Conservation (phyloP, 768 basidiomycete genomes). For the Trametopsis cervina region DNA sequence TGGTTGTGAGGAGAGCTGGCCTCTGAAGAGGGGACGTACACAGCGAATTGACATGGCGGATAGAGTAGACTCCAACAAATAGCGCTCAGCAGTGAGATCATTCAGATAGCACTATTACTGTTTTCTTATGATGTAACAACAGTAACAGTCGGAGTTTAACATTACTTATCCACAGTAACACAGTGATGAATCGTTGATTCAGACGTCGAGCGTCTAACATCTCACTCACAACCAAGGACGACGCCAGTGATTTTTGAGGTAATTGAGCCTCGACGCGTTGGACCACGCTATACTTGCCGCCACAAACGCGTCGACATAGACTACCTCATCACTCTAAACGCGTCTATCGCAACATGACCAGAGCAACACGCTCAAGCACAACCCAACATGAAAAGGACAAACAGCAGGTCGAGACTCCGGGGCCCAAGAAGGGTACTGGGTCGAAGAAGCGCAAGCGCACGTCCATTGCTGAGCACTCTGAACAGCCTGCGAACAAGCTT, state of each 20-base stretch:
- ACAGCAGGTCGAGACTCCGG: slow-evolving; percentile 15
- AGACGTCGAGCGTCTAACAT: background rate
- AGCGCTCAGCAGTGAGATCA: background rate
- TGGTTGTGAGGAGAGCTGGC: slow-evolving; percentile 46
- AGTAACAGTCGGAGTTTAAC: slow-evolving; percentile 25
- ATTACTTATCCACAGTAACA: background rate
- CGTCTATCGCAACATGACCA: slow-evolving; percentile 44
- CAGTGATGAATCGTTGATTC: background rate
- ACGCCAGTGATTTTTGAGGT: slow-evolving; percentile 16
- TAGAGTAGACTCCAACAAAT: slow-evolving; percentile 2
- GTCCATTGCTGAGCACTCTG: slow-evolving; percentile 37
- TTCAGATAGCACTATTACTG: background rate
- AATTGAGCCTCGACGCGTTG: slow-evolving; percentile 22
- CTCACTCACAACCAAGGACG: slow-evolving; percentile 9
- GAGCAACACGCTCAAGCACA: slow-evolving; percentile 66
- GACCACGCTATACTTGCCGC: slow-evolving; percentile 16
- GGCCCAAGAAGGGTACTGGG: slow-evolving; percentile 23
- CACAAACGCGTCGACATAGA: slow-evolving; percentile 26
- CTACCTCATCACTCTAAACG: slow-evolving; percentile 2
- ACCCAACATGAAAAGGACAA: slow-evolving; percentile 29
- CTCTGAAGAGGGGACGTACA: slow-evolving; percentile 36
- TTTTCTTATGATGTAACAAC: slow-evolving; percentile 1
- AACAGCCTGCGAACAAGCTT: slow-evolving; percentile 44
- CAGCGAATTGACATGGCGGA: slow-evolving; percentile 28
- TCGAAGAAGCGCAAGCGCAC: slow-evolving; percentile 67